A percentile compares a stretch with the other conserved stretches of the same genome.
phyloP scores from a whole-genome alignment of 164 flowering plant species.

The Kalanchoe fedtschenkoi region DNA sequence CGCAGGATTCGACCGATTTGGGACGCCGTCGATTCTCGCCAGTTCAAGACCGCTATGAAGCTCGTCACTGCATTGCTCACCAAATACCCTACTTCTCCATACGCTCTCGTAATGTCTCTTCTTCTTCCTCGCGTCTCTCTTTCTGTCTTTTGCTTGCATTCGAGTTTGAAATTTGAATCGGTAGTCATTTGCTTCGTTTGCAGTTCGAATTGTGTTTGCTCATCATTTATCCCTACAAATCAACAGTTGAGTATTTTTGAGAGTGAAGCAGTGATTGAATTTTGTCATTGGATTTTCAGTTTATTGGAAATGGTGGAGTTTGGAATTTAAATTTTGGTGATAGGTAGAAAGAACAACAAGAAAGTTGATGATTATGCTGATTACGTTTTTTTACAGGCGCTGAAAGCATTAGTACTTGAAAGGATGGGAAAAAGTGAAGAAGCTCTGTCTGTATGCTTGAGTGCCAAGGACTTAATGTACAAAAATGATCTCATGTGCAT shows the following conservation, averaged over 20 bases:
- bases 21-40: constrained; percentile 94
- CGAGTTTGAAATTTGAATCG: neutral
- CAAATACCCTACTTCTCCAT: constrained; percentile 64
- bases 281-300: too few species aligned
- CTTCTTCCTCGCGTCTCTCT: neutral
- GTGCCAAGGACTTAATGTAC: constrained; percentile 59
- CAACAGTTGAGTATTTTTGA: neutral
- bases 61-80: constrained; percentile 48
- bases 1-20: constrained; percentile 85
- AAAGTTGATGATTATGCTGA: neutral
- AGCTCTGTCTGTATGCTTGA: constrained; percentile 53
- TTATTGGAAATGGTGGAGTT: neutral
- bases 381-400: constrained; percentile 35
- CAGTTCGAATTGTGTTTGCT: neutral
- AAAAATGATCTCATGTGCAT: constrained; percentile 31
- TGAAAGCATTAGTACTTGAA: constrained; percentile 76
- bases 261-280: neutral
- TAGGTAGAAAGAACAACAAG: too few species aligned
- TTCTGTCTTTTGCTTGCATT: neutral
- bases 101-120: constrained; percentile 53
- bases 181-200: neutral
- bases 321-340: neutral
- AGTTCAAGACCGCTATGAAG: constrained; percentile 80
- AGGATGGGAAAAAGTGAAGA: constrained; percentile 86
- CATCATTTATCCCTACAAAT: neutral